A percentile compares a stretch with the other conserved stretches of the same genome.
Evolutionary conservation across 768 basidiomycete genomes (phyloP).

Genomic region (Hygrocybe punicea): DNA sequence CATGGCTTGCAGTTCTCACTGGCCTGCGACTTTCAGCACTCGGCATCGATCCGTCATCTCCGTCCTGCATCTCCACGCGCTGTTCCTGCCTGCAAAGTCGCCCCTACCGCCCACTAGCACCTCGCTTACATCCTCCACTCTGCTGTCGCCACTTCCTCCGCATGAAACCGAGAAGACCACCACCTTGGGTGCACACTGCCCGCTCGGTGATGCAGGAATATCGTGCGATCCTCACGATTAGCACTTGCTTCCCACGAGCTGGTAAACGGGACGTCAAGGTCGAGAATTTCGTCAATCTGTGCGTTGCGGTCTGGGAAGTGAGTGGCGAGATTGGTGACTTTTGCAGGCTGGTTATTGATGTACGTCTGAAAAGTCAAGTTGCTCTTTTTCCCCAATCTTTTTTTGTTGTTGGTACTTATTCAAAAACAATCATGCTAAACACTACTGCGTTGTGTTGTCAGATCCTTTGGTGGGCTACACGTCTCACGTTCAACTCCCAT

Average conservation of each 20-base stretch:
- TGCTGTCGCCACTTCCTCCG: constrained; percentile 12
- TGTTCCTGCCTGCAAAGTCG: constrained; percentile 49
- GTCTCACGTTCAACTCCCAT: constrained; percentile 90
- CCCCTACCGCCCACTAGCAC: constrained; percentile 14
- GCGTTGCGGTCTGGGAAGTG: constrained; percentile 70
- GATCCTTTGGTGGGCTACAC: constrained; percentile 93
- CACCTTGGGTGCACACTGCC: too few relatives aligned
- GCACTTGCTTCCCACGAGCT: constrained; percentile 76
- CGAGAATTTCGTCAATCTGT: constrained; percentile 78
- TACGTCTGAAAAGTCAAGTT: too few relatives aligned
- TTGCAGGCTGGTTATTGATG: constrained; percentile 76
- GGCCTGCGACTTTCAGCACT: constrained; percentile 79
- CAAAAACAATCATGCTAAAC: neutral
- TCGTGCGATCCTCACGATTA: too few relatives aligned
- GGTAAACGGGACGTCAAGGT: constrained; percentile 76
- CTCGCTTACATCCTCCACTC: constrained; percentile 7
- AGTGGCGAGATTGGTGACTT: constrained; percentile 56
- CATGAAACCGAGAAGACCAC: constrained; percentile 31
- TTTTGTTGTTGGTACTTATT: constrained; percentile 6
- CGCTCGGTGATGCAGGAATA: too few relatives aligned
- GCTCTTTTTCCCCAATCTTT: too few relatives aligned
- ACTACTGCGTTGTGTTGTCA: constrained; percentile 25
- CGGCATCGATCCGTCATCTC: too few relatives aligned
- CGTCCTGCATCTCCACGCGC: constrained; percentile 68
- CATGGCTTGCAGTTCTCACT: constrained; percentile 56